Evolutionary conservation across 2,329 filamentous ascomycete species (phyloP).

Genomic region (Neurospora sp.): DNA sequence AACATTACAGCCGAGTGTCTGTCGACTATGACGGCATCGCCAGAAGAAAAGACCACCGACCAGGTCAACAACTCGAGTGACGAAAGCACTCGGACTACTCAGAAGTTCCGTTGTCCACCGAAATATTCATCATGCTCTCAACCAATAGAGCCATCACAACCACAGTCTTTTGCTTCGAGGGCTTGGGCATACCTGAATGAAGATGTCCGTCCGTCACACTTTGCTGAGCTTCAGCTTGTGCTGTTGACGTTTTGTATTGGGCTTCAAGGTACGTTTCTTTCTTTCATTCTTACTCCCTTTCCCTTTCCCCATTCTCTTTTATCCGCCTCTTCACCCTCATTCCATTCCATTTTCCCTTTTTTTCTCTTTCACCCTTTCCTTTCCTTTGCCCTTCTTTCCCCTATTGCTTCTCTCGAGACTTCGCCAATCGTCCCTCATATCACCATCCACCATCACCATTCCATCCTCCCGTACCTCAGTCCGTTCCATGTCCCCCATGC

Average conservation of each 20-base stretch:
- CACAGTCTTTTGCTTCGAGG: slow-evolving; percentile 1
- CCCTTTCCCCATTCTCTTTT: neutral
- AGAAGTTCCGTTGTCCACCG: neutral
- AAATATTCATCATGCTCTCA: neutral
- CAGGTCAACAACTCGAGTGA: neutral
- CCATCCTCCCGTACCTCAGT: too few species aligned
- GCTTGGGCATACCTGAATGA: slow-evolving; percentile 21
- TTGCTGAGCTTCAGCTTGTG: slow-evolving; percentile 36
- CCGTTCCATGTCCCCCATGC: too few species aligned
- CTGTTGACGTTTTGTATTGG: slow-evolving; percentile 41
- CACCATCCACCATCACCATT: too few species aligned
- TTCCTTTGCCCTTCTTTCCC: too few species aligned
- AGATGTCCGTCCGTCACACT: slow-evolving; percentile 27
- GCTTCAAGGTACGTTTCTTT: slow-evolving; percentile 31
- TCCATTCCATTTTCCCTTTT: too few species aligned
- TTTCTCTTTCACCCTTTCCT: too few species aligned
- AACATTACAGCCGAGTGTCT: neutral
- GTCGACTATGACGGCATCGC: neutral
- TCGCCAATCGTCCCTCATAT: too few species aligned
- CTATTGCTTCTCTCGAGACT: too few species aligned
- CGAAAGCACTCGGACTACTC: neutral
- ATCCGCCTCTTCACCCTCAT: too few species aligned
- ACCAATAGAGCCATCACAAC: neutral
- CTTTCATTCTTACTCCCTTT: too few species aligned
- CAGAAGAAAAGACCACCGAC: neutral